phyloP scores from a whole-genome alignment of 78 protist species.

The Kipferlia bialata region DNA sequence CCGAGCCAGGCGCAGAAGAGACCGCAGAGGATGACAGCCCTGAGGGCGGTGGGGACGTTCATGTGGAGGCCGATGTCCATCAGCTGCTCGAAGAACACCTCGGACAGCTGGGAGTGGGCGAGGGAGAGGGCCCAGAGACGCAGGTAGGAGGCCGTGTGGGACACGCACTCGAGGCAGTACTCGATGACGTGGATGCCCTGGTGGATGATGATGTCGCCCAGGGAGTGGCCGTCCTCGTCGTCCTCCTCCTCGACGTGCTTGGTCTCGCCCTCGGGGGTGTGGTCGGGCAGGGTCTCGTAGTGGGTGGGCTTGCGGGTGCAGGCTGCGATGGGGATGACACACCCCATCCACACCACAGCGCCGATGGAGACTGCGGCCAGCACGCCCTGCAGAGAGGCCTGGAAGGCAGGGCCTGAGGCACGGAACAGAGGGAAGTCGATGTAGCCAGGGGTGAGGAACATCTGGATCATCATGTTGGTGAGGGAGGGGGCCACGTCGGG shows the following conservation, averaged over 20 bases:
- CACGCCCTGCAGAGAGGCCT: neutral
- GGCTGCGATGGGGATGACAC: neutral
- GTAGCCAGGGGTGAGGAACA: constrained; percentile 56
- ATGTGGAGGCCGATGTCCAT: neutral
- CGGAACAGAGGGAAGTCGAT: neutral
- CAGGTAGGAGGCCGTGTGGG: constrained; percentile 99
- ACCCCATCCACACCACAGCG: neutral
- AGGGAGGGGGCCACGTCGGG: constrained; percentile 37
- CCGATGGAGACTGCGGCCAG: neutral
- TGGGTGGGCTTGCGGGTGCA: no score
- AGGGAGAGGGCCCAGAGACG: constrained; percentile 99
- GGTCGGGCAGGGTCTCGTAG: neutral
- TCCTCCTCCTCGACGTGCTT: neutral
- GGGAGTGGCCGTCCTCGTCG: constrained; percentile 1
- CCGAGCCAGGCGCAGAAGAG: constrained; percentile 73
- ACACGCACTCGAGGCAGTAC: constrained; percentile 82
- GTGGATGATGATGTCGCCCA: constrained; percentile 42
- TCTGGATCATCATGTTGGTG: constrained; percentile 53
- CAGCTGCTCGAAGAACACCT: constrained; percentile 21
- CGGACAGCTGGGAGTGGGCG: constrained; percentile 79
- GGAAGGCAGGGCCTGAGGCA: constrained; percentile 5
- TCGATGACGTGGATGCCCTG: constrained; percentile 96
- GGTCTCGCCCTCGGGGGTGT: constrained; percentile 7
- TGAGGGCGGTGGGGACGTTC: neutral
- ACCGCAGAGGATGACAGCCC: constrained; percentile 19